Evolutionary conservation across 352 stramenopile genomes (phyloP).

Genomic region (Globisporangium perplexum): DNA sequence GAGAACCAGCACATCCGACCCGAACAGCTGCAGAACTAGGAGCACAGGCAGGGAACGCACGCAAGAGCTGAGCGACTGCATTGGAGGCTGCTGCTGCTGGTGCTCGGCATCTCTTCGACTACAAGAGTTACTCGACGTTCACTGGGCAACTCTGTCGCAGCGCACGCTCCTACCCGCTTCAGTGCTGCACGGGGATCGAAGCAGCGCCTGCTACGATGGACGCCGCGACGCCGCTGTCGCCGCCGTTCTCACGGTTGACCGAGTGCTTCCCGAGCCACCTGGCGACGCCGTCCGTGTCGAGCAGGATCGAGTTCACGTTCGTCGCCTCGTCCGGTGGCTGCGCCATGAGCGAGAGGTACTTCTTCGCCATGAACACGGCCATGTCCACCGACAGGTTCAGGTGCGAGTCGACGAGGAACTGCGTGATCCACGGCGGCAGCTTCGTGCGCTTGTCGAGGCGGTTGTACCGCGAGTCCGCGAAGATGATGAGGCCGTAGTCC

Average conservation of each 20-base stretch:
- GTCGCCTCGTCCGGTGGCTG: constrained; percentile 91
- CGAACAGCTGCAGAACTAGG: no score
- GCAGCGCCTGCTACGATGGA: not conserved
- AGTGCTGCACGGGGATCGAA: constrained; percentile 8
- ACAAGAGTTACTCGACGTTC: no score
- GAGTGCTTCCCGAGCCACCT: constrained; percentile 57
- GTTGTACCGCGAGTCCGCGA: constrained; percentile 98
- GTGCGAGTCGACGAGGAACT: constrained; percentile 95
- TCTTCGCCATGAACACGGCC: constrained; percentile 93
- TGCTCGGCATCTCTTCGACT: no score
- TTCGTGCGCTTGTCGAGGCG: constrained; percentile 97
- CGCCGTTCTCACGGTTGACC: not conserved
- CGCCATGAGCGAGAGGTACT: constrained; percentile 96
- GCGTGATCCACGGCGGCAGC: constrained; percentile 97
- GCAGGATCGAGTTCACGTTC: constrained; percentile 91
- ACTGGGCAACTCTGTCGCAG: no score
- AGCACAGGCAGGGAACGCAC: no score
- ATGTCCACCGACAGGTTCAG: constrained; percentile 97
- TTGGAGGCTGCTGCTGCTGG: no score
- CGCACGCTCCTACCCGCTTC: no score
- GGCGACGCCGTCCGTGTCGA: constrained; percentile 88
- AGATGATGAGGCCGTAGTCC: constrained; percentile 98
- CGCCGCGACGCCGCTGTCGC: not conserved
- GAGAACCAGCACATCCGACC: no score
- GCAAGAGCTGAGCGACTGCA: no score